These are phyloP conservation scores for Colletotrichum sp. DNA, from an alignment of 2,329 filamentous ascomycete genomes.

Conservation along the genomic window DNA sequence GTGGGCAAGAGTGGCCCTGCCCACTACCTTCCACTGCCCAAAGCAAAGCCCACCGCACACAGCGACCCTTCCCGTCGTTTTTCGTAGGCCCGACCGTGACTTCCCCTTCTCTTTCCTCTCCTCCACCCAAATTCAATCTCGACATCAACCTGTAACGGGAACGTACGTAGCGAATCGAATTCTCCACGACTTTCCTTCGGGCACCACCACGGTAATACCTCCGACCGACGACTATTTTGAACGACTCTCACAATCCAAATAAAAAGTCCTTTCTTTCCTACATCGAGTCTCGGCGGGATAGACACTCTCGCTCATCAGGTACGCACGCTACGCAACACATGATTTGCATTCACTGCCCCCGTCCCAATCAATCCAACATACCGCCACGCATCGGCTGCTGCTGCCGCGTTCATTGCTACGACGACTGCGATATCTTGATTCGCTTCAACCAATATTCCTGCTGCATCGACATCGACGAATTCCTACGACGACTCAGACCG, in stretches of 20 bases:
- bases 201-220: background rate
- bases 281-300: background rate
- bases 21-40: background rate
- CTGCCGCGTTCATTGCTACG: background rate
- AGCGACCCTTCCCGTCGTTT: conserved; percentile 24
- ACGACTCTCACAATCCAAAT: background rate
- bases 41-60: background rate
- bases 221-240: conserved; percentile 1
- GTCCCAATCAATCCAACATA: background rate
- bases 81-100: conserved; percentile 26
- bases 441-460: background rate
- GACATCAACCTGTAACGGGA: conserved; percentile 18
- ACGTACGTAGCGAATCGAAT: conserved; percentile 13
- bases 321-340: background rate
- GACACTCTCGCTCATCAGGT: background rate
- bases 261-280: background rate
- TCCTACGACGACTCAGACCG: background rate
- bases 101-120: conserved; percentile 21
- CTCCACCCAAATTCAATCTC: conserved; percentile 25
- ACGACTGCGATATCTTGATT: background rate
- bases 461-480: background rate
- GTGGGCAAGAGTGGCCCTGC: background rate
- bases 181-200: conserved; percentile 13
- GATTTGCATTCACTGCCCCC: background rate
- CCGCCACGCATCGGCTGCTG: background rate